These are phyloP conservation scores for Kwoniella bestiolae DNA, from an alignment of 768 basidiomycete species.

Conservation along the genomic window DNA sequence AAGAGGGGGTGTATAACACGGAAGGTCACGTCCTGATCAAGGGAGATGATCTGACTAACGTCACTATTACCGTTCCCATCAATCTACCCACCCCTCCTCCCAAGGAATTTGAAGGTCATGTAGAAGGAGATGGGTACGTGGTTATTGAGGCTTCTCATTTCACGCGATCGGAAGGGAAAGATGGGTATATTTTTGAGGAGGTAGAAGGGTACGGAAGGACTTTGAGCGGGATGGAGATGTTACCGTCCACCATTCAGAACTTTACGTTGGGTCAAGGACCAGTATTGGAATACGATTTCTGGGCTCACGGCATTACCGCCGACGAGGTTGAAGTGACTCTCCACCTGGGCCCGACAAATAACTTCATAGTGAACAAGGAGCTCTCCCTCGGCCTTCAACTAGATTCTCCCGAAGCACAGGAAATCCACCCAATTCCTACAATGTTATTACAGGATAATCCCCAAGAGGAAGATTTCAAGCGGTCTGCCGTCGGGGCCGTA, in stretches of 20 bases:
- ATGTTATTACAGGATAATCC: constrained; percentile 13
- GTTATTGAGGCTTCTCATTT: constrained; percentile 72
- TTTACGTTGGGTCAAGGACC: constrained; percentile 71
- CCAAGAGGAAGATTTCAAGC: constrained; percentile 7
- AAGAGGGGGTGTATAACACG: constrained; percentile 8
- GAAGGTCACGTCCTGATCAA: constrained; percentile 20
- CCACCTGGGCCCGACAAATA: constrained; percentile 47
- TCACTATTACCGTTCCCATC: constrained; percentile 41
- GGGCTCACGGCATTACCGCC: constrained; percentile 20
- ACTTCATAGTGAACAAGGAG: constrained; percentile 31
- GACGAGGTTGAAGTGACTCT: constrained; percentile 30
- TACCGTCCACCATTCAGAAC: constrained; percentile 65
- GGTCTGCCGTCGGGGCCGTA: constrained; percentile 31
- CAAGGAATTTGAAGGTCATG: constrained; percentile 61
- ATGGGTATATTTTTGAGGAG: constrained; percentile 66
- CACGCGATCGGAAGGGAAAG: constrained; percentile 61
- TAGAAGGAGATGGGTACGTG: constrained; percentile 69
- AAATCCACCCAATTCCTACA: constrained; percentile 40
- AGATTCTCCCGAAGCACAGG: constrained; percentile 24
- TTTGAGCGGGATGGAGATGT: constrained; percentile 66
- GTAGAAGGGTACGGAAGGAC: constrained; percentile 68
- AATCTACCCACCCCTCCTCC: constrained; percentile 25
- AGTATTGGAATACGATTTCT: constrained; percentile 64
- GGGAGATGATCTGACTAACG: constrained; percentile 40
- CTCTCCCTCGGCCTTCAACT: constrained; percentile 44